Conservation (phyloP, 2,329 filamentous ascomycete species). For the Epichloe baconii region DNA sequence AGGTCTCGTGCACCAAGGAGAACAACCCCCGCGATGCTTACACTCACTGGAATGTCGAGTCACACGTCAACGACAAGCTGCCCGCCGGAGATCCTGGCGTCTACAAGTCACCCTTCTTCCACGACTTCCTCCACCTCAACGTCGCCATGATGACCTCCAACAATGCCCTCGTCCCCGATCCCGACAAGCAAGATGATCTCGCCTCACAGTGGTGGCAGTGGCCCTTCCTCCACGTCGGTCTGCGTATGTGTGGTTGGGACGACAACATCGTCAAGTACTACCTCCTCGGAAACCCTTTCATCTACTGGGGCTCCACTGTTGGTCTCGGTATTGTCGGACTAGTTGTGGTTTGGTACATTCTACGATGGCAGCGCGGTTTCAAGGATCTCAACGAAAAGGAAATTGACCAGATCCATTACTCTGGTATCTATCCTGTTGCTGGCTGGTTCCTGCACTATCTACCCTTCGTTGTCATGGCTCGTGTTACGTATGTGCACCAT, state of each 20-base stretch:
- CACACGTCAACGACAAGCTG: conserved; percentile 84
- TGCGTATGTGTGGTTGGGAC: conserved; percentile 98
- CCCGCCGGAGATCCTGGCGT: conserved; percentile 78
- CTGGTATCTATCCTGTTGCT: conserved; percentile 77
- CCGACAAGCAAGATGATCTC: conserved; percentile 96
- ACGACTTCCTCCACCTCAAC: conserved; percentile 95
- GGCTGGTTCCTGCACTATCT: conserved; percentile 96
- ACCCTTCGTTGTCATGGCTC: conserved; percentile 93
- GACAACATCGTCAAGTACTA: conserved; percentile 96
- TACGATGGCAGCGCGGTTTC: conserved; percentile 95
- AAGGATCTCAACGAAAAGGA: conserved; percentile 65
- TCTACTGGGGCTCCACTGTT: conserved; percentile 89
- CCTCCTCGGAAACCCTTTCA: conserved; percentile 86
- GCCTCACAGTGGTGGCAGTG: conserved; percentile 98
- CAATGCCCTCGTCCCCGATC: conserved; percentile 93
- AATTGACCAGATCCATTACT: conserved; percentile 89
- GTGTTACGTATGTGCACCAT: conserved; percentile 98
- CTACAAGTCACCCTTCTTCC: conserved; percentile 94
- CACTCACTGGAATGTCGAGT: conserved; percentile 98
- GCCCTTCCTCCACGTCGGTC: conserved; percentile 87
- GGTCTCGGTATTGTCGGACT: conserved; percentile 61
- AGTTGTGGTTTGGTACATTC: conserved; percentile 68
- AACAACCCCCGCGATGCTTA: conserved; percentile 89
- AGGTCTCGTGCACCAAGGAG: conserved; percentile 86
- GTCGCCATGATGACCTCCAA: conserved; percentile 99